Conservation (phyloP, 306 rosid species). For the Lotus japonicus region DNA sequence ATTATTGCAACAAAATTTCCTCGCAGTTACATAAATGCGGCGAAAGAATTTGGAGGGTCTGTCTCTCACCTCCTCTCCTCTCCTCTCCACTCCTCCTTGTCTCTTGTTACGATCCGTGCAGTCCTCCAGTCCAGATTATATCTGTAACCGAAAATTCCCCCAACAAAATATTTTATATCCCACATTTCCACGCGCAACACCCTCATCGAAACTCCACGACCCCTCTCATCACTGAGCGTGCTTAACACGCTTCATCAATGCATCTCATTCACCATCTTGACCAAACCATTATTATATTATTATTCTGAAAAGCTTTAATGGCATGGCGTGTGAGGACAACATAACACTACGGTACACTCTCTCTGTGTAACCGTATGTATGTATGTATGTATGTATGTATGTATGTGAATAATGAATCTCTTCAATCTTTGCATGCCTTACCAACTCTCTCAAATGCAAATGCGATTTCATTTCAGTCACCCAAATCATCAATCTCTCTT, state of each 20-base stretch:
- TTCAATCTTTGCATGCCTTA: constrained; percentile 62
- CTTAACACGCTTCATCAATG: constrained; percentile 11
- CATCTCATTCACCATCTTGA: background rate
- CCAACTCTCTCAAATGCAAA: constrained; percentile 28
- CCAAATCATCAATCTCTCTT: background rate
- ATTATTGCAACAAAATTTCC: background rate
- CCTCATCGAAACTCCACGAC: background rate
- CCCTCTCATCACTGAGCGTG: background rate
- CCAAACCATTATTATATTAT: background rate
- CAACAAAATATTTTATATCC: too few relatives aligned
- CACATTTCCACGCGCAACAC: constrained; percentile 20
- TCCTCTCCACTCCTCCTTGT: background rate
- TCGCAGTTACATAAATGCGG: background rate
- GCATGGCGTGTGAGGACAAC: constrained; percentile 42
- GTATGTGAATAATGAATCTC: constrained; percentile 8
- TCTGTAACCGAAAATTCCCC: constrained; percentile 9
- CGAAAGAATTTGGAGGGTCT: constrained; percentile 7
- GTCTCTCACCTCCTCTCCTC: too few relatives aligned
- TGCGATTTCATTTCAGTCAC: background rate
- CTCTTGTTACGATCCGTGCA: constrained; percentile 1
- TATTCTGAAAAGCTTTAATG: constrained; percentile 33
- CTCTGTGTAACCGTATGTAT: background rate
- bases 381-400: constrained; percentile 27
- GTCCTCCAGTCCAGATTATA: too few relatives aligned
- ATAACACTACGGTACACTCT: too few relatives aligned